Conservation (phyloP, 768 basidiomycete species). For the Panaeolus papilionaceus region DNA sequence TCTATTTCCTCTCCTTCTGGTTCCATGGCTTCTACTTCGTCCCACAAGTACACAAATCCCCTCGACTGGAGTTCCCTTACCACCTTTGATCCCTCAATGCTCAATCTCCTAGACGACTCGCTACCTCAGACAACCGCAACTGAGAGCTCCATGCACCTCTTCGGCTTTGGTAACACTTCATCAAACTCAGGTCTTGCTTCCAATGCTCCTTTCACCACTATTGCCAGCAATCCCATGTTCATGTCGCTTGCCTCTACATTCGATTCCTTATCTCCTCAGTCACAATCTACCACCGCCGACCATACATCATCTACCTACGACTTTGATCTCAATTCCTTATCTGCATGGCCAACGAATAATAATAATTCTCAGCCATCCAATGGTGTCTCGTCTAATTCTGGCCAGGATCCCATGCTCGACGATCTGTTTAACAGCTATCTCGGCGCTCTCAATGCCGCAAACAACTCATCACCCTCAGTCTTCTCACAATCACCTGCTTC, state of each 20-base stretch:
- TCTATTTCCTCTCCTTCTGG: slow-evolving; percentile 35
- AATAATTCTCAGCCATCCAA: not conserved
- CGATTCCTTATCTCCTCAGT: slow-evolving; percentile 45
- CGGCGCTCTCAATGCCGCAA: slow-evolving; percentile 29
- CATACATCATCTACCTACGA: slow-evolving; percentile 39
- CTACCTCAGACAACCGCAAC: slow-evolving; percentile 57
- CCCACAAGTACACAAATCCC: slow-evolving; percentile 47
- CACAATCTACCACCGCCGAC: slow-evolving; percentile 20
- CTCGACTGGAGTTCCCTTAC: slow-evolving; percentile 73
- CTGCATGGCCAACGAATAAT: slow-evolving; percentile 44
- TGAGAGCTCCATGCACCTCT: slow-evolving; percentile 62
- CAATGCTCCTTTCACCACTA: slow-evolving; percentile 70
- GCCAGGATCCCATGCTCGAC: slow-evolving; percentile 49
- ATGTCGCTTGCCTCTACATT: slow-evolving; percentile 77
- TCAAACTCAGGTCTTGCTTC: slow-evolving; percentile 46
- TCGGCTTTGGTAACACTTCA: slow-evolving; percentile 52
- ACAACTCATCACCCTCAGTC: slow-evolving; percentile 35
- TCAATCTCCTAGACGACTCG: slow-evolving; percentile 67
- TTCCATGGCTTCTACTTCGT: slow-evolving; percentile 37
- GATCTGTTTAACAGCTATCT: slow-evolving; percentile 52
- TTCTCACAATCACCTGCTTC: slow-evolving; percentile 43
- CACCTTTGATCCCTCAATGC: slow-evolving; percentile 71
- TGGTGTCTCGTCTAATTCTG: slow-evolving; percentile 33
- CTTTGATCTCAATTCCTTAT: slow-evolving; percentile 52
- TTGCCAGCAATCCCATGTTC: slow-evolving; percentile 85